A percentile compares a stretch with the other conserved stretches of the same genome.
Conservation (phyloP, 306 rosid species). For the Cicer cuneatum region DNA sequence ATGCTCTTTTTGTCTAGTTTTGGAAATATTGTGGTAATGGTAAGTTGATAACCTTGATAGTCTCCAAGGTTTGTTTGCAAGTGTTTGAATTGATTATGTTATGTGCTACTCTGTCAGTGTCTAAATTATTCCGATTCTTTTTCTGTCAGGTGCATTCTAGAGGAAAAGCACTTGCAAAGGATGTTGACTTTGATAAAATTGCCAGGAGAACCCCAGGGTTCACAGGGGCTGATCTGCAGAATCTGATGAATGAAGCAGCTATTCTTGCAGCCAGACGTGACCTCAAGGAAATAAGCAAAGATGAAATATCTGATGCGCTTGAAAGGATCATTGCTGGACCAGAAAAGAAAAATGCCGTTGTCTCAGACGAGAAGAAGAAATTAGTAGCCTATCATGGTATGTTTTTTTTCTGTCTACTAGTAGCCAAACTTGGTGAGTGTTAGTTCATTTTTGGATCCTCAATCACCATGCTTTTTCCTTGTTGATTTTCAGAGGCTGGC, state of each 20-base stretch:
- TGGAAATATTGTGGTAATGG: neutral
- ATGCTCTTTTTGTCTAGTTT: constrained; percentile 9
- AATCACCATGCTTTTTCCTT: neutral
- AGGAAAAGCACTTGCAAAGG: constrained; percentile 90
- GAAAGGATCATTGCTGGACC: constrained; percentile 99
- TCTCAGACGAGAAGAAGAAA: constrained; percentile 97
- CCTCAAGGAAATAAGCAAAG: constrained; percentile 96
- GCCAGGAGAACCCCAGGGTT: constrained; percentile 98
- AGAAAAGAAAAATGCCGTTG: constrained; percentile 97
- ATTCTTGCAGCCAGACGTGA: constrained; percentile 99
- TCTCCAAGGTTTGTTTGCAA: neutral
- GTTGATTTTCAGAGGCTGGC: constrained; percentile 85
- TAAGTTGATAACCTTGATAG: neutral
- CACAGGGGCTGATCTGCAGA: constrained; percentile 74
- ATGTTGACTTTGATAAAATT: constrained; percentile 95
- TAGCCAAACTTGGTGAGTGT: neutral
- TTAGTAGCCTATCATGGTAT: constrained; percentile 72
- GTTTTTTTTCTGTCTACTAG: neutral
- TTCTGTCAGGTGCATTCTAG: constrained; percentile 78
- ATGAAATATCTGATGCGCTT: constrained; percentile 96
- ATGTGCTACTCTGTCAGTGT: neutral
- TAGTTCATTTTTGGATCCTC: neutral
- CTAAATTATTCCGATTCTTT: constrained; percentile 15
- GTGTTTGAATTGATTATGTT: constrained; percentile 15
- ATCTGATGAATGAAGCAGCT: constrained; percentile 99